phyloP scores from a whole-genome alignment of 805 yeast genomes.

The Yueomyces sp. region DNA sequence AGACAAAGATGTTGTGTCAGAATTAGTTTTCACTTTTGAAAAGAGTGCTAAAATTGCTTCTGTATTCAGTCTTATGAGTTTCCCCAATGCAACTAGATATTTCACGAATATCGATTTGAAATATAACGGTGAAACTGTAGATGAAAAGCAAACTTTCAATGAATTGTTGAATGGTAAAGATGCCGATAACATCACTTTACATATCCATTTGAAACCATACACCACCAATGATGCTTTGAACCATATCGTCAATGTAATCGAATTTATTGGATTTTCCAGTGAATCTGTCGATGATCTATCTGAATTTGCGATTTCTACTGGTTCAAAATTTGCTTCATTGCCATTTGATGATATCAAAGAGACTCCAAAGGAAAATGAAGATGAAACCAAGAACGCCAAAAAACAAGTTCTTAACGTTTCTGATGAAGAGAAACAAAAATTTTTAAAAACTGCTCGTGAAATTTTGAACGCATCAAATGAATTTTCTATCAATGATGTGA shows the following conservation, averaged over 20 bases:
- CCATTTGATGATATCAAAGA: constrained; percentile 12
- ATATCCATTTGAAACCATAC: constrained; percentile 16
- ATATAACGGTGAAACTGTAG: neutral
- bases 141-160: neutral
- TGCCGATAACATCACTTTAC: constrained; percentile 10
- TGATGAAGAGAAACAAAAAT: constrained; percentile 17
- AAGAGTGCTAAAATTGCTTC: constrained; percentile 16
- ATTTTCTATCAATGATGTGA: constrained; percentile 7
- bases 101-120: constrained; percentile 17
- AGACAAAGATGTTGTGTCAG: constrained; percentile 4
- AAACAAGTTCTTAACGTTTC: constrained; percentile 17
- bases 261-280: constrained; percentile 21
- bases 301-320: constrained; percentile 22
- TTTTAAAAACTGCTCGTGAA: constrained; percentile 12
- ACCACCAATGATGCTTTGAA: constrained; percentile 19
- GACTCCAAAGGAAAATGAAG: constrained; percentile 5
- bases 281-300: constrained; percentile 22
- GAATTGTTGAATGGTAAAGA: constrained; percentile 10
- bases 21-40: constrained; percentile 14
- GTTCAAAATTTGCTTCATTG: constrained; percentile 17
- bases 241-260: constrained; percentile 21
- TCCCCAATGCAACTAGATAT: constrained; percentile 16
- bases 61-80: constrained; percentile 14
- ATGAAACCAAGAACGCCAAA: constrained; percentile 5
- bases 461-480: constrained; percentile 10